These are phyloP conservation scores for Anaeromyces robustus DNA, from an alignment of 192 early-diverging fungal species.

Conservation along the genomic window DNA sequence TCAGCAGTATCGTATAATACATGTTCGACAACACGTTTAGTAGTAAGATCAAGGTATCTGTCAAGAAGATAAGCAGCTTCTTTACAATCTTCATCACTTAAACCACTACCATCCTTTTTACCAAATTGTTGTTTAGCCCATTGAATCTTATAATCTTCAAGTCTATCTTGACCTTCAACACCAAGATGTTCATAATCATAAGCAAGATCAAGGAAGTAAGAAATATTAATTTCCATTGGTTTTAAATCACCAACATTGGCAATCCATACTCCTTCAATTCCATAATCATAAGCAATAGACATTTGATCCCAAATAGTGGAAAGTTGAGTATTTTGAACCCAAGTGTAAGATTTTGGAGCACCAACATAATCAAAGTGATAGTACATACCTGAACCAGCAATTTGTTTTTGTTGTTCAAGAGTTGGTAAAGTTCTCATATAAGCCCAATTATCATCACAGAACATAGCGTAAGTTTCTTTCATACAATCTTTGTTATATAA, in stretches of 20 bases:
- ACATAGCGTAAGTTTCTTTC: not conserved
- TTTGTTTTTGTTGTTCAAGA: not conserved
- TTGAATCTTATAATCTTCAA: not conserved
- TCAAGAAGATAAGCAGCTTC: not conserved
- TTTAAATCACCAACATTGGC: conserved; percentile 13
- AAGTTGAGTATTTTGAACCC: conserved; percentile 4
- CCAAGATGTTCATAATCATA: conserved; percentile 2
- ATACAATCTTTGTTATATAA: conserved; percentile 3
- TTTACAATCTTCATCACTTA: not conserved
- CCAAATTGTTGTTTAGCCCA: not conserved
- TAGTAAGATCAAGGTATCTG: not conserved
- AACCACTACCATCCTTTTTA: conserved; percentile 1
- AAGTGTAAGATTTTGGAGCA: conserved; percentile 4
- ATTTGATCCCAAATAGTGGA: conserved; percentile 8
- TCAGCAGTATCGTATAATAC: not conserved
- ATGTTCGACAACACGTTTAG: not conserved
- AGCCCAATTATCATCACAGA: conserved; percentile 8
- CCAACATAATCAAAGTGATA: conserved; percentile 10
- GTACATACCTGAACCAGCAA: conserved; percentile 8
- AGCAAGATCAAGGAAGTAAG: conserved; percentile 11
- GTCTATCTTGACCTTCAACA: not conserved
- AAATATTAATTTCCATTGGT: conserved; percentile 2
- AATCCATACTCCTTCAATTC: conserved; percentile 4
- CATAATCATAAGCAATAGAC: conserved; percentile 1
- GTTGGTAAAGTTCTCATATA: conserved; percentile 8